Conservation (phyloP, 768 basidiomycete species). For the Tremella fuciformis region DNA sequence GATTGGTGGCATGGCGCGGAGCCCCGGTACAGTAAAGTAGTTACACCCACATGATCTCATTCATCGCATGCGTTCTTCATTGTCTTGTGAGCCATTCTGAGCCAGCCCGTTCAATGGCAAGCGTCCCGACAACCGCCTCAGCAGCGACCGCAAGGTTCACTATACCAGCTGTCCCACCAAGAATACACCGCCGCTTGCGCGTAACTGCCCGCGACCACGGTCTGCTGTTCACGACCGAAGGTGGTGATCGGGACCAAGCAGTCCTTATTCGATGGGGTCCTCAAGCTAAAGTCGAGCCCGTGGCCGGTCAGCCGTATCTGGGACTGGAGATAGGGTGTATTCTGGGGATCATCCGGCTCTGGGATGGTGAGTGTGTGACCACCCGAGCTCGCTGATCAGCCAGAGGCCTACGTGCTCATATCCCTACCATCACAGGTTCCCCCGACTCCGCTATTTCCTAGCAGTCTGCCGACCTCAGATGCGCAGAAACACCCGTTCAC, state of each 20-base stretch:
- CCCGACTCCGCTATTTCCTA: conserved; percentile 27
- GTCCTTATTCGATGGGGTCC: conserved; percentile 40
- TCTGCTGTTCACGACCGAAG: conserved; percentile 21
- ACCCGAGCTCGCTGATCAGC: background rate
- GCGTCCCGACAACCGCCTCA: too few species aligned
- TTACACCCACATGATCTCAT: too few species aligned
- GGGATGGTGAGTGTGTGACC: conserved; percentile 37
- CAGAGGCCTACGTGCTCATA: conserved; percentile 43
- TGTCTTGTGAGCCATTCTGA: too few species aligned
- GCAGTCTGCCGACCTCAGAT: conserved; percentile 13
- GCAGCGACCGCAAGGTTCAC: conserved; percentile 18
- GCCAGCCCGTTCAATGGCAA: too few species aligned
- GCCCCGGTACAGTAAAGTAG: too few species aligned
- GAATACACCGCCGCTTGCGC: conserved; percentile 37
- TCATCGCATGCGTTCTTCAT: too few species aligned
- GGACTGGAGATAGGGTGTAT: conserved; percentile 43
- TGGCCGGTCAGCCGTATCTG: background rate
- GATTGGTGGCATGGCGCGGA: too few species aligned
- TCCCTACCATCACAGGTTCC: conserved; percentile 26
- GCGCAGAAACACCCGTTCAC: conserved; percentile 11
- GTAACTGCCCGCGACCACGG: conserved; percentile 31
- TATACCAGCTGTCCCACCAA: conserved; percentile 45
- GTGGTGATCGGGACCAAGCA: conserved; percentile 12
- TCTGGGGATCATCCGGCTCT: conserved; percentile 41
- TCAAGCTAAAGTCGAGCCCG: conserved; percentile 30